A percentile compares a stretch with the other conserved stretches of the same genome.
Conservation (phyloP, 2,329 filamentous ascomycete genomes). For the Ceratocystis cacaofunesta region DNA sequence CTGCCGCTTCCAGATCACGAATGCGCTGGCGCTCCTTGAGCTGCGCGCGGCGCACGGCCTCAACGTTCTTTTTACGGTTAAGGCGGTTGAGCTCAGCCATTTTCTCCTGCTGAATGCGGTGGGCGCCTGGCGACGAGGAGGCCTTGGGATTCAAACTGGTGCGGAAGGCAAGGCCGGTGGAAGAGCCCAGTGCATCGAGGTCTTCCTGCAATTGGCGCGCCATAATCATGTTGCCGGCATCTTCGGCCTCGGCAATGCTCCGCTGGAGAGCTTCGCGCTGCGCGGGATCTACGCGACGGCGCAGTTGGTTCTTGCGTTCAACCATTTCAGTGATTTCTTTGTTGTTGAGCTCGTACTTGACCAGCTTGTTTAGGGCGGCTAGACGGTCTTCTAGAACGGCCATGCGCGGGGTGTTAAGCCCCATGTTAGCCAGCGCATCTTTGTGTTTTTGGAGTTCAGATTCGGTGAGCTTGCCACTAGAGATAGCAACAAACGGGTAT, state of each 20-base stretch:
- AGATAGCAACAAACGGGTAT: conserved; percentile 83
- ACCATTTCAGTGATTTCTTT: conserved; percentile 70
- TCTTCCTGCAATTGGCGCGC: conserved; percentile 41
- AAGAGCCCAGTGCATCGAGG: conserved; percentile 47
- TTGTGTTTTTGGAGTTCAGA: conserved; percentile 71
- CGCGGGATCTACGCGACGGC: conserved; percentile 49
- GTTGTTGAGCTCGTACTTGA: conserved; percentile 70
- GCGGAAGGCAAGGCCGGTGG: conserved; percentile 55
- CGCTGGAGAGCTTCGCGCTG: conserved; percentile 54
- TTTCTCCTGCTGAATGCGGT: conserved; percentile 59
- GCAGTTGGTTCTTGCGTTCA: conserved; percentile 51
- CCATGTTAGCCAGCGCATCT: conserved; percentile 25
- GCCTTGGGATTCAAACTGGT: conserved; percentile 44
- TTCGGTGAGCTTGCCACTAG: conserved; percentile 74
- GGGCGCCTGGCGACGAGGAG: conserved; percentile 30
- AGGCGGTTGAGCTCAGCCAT: conserved; percentile 70
- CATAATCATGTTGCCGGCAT: conserved; percentile 45
- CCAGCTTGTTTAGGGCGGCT: conserved; percentile 62
- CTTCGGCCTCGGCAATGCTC: conserved; percentile 50
- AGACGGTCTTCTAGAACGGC: conserved; percentile 55
- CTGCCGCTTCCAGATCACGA: conserved; percentile 44
- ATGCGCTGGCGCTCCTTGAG: conserved; percentile 58
- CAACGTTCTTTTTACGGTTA: conserved; percentile 72
- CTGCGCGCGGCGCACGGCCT: conserved; percentile 81
- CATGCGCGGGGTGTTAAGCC: conserved; percentile 48